Base-by-base conservation (phyloP, 1,284 basidiomycete genomes). In the Puccinia coronata region DNA sequence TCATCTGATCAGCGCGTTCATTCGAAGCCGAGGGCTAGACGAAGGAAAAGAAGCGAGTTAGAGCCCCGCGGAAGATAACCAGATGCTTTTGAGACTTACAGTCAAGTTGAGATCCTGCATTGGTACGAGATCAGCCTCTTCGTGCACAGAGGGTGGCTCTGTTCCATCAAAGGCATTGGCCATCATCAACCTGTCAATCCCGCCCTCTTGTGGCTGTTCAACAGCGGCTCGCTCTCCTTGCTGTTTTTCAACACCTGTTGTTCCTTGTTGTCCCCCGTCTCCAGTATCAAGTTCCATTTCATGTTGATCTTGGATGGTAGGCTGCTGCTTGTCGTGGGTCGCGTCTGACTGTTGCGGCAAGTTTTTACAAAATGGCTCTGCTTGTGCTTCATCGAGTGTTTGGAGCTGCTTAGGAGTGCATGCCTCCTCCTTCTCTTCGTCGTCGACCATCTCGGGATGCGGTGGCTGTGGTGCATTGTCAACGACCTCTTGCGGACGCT, bases 1-100 rank as follows among this genome's bases (percentile, higher is more conserved):
- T 36, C 49, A 72, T 57, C 34, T 36, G 70, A 39, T 72, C 51
- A n/a, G 53, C 34, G 31, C 18, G 51, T 53, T 53, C 23, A 34
- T 63, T 18, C 25, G 59, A 14, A n/a, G n/a, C 51, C 51, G 18
- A 1, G 1, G n/a, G 51, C 8, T 51, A n/a, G n/a, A 31, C 4
- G 34, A 36, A 36, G 39, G 5, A 25, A 1, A 41, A 39, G 4
- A 2, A 12, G 25, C 23, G 49, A 20, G 9, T 51, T n/a, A n/a
- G n/a, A n/a, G n/a, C n/a, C n/a, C n/a, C n/a, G n/a, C n/a, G n/a
- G n/a, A n/a, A n/a, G n/a, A n/a, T n/a, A n/a, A n/a, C n/a, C n/a
- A n/a, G n/a, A n/a, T n/a, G n/a, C n/a, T n/a, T 53, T 31, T 70
- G 28, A n/a, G 36, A 59, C 71, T 43, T 34, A 73, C 71, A 41